phyloP scores from a whole-genome alignment of 2,329 filamentous ascomycete genomes.

The Sphaerulina populicola region DNA sequence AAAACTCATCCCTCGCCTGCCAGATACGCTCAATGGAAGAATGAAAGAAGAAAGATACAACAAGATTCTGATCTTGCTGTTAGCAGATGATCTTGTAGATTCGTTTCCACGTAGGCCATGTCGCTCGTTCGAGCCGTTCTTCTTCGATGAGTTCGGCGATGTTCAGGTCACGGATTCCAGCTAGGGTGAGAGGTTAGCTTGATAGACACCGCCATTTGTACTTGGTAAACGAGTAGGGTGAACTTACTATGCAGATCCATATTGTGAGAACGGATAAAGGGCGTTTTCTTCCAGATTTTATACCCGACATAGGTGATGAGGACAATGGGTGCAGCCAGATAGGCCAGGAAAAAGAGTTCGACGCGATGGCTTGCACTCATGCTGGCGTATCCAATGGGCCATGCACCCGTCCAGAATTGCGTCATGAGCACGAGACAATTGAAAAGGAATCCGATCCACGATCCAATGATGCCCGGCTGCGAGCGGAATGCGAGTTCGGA shows the following conservation, averaged over 20 bases:
- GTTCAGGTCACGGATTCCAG: constrained; percentile 77
- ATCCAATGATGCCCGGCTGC: constrained; percentile 53
- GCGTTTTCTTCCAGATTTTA: constrained; percentile 27
- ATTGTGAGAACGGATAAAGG: constrained; percentile 56
- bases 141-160: constrained; percentile 68
- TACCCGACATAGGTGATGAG: constrained; percentile 29
- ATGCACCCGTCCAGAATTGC: constrained; percentile 71
- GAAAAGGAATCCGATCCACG: constrained; percentile 53
- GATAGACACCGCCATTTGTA: background rate
- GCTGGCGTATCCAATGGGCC: constrained; percentile 49
- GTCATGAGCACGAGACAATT: constrained; percentile 61
- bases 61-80: background rate
- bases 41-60: background rate
- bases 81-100: constrained; percentile 44
- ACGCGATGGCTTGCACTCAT: constrained; percentile 16
- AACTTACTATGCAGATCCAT: constrained; percentile 44
- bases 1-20: background rate
- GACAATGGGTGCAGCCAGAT: constrained; percentile 32
- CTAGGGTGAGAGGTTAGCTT: constrained; percentile 51
- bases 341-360: constrained; percentile 26
- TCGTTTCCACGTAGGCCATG: constrained; percentile 44
- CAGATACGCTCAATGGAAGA: background rate
- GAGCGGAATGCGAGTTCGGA: constrained; percentile 57
- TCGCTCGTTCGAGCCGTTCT: constrained; percentile 63
- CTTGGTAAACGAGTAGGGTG: too few relatives aligned